Base-by-base conservation (phyloP, 768 basidiomycete genomes). In the Dendrothele bispora region DNA sequence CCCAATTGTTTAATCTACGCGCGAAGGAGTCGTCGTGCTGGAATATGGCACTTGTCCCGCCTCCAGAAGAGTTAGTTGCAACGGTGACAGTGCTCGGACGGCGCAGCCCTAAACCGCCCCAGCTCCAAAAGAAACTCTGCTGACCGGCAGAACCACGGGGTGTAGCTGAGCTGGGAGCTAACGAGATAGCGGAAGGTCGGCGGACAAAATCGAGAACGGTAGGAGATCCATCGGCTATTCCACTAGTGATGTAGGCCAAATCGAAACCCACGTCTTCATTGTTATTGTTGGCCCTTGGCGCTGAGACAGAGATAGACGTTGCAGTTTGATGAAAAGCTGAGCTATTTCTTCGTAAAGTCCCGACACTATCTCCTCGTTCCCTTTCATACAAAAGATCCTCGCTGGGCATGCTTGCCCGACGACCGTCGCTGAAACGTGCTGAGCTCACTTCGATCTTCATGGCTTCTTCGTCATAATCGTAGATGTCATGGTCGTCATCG, bases 261-360 rank as follows among this genome's bases (percentile, higher is more conserved):
- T 47, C 37, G 24, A 47, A 47, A 15, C 39, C 44, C 25, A 26
- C 17, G 17, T 46, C 44, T 35, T 20, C n/a, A n/a, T n/a, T n/a
- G n/a, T n/a, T n/a, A n/a, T 32, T 32, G 30, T 10, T n/a, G 30
- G 30, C 30, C n/a, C n/a, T 45, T 7, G 41, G 51, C n/a, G 58
- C 54, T 17, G 55, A 54, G 32, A 53, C 59, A 55, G 15, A 64
- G 56, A 36, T 76, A 66, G 39, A 82, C 78, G 47, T 84, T 81
- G 54, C 82, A 63, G 56, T 82, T 84, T 53, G 77, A n/a, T n/a
- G n/a, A n/a, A n/a, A n/a, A 73, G 57, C 83, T 86, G 18, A 77
- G 75, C 17, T 83, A 71, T 44, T 83, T 76, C n/a, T n/a, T n/a
- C n/a, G n/a, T n/a, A 82, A 59, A 10, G 82, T 84, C 32, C 73